Conservation (phyloP, 2,329 filamentous ascomycete genomes). For the Colletotrichum viniferum region DNA sequence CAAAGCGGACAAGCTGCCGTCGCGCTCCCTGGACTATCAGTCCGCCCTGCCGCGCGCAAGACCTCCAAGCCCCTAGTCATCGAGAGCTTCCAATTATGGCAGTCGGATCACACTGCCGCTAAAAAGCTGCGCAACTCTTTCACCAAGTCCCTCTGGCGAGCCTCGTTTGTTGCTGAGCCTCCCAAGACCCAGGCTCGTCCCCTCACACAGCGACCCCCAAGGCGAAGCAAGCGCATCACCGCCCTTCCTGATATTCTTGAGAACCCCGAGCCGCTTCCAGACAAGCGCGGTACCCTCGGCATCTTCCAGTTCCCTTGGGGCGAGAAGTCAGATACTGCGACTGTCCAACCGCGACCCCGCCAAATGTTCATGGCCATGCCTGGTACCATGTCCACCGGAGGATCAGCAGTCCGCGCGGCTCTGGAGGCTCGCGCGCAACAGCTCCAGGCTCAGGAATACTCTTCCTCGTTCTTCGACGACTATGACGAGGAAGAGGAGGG, state of each 20-base stretch:
- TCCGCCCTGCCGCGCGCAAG: slow-evolving; percentile 41
- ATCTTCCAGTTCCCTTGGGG: slow-evolving; percentile 73
- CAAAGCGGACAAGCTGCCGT: not conserved
- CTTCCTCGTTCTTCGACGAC: slow-evolving; percentile 64
- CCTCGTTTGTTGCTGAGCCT: slow-evolving; percentile 15
- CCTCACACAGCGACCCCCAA: slow-evolving; percentile 56
- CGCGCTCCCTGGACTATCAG: slow-evolving; percentile 32
- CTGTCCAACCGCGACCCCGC: slow-evolving; percentile 40
- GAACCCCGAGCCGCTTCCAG: slow-evolving; percentile 61
- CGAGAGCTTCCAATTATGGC: slow-evolving; percentile 43
- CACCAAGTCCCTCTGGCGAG: slow-evolving; percentile 34
- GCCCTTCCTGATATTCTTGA: slow-evolving; percentile 67
- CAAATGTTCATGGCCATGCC: slow-evolving; percentile 52
- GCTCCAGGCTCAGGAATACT: slow-evolving; percentile 44
- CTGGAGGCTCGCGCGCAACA: slow-evolving; percentile 38
- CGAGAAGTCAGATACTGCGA: slow-evolving; percentile 63
- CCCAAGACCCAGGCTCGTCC: slow-evolving; percentile 41
- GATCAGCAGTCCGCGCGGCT: slow-evolving; percentile 28
- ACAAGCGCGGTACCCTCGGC: slow-evolving; percentile 63
- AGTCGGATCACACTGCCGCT: slow-evolving; percentile 27
- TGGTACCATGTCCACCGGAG: slow-evolving; percentile 53
- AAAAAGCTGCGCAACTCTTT: slow-evolving; percentile 19
- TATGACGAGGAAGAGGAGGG: slow-evolving; percentile 57
- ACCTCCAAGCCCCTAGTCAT: slow-evolving; percentile 36
- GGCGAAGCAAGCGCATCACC: slow-evolving; percentile 61